A percentile compares a stretch with the other conserved stretches of the same genome.
phyloP scores from a whole-genome alignment of 2,329 filamentous ascomycete genomes.

The Tympanopsis confertula region DNA sequence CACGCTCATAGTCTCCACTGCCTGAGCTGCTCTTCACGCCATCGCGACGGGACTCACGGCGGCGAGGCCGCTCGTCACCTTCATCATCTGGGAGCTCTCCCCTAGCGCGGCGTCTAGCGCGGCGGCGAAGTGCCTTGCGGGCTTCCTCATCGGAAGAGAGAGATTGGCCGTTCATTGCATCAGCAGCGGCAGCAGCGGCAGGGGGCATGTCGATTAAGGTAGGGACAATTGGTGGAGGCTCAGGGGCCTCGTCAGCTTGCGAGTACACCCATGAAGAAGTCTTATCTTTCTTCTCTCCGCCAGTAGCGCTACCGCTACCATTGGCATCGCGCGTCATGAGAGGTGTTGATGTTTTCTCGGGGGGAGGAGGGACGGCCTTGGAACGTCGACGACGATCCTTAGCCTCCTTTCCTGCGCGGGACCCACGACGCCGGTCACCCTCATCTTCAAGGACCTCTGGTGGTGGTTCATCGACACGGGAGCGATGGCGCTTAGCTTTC shows the following conservation, averaged over 20 bases:
- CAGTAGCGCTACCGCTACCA: too few species aligned
- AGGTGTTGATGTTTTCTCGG: too few species aligned
- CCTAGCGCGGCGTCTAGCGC: background rate
- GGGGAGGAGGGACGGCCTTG: too few species aligned
- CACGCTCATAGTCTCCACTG: background rate
- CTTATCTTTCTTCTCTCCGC: background rate
- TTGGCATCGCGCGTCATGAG: background rate
- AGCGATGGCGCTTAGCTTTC: background rate
- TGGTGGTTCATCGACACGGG: background rate
- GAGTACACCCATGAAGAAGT: background rate
- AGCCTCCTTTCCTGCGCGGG: background rate
- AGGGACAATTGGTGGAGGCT: background rate
- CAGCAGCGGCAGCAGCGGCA: background rate
- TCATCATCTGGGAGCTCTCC: background rate
- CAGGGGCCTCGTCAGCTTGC: background rate
- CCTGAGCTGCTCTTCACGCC: background rate
- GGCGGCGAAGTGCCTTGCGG: background rate
- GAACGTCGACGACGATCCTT: background rate
- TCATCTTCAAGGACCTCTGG: background rate
- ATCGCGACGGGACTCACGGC: background rate
- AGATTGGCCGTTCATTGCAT: background rate
- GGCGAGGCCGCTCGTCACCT: background rate
- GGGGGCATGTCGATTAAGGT: background rate
- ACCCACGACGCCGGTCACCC: too few species aligned
- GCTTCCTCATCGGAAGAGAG: background rate